Conservation (phyloP, 495 filamentous ascomycete species). For the Pseudoneurospora amorphoporcata region DNA sequence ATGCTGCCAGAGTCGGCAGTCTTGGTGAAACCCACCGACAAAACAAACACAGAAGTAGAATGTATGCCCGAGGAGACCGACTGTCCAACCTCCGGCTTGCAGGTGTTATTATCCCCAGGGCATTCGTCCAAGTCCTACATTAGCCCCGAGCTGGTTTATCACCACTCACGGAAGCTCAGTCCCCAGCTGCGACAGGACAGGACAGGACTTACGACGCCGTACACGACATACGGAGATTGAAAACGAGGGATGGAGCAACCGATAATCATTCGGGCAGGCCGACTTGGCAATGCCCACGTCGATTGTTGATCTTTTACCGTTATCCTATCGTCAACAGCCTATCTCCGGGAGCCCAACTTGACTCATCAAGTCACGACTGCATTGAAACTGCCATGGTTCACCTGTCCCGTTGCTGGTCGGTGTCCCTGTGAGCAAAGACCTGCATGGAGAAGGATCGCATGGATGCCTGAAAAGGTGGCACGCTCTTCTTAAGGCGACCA, state of each 20-base stretch:
- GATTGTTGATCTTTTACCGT: background rate
- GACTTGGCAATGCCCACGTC: background rate
- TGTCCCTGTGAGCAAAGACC: background rate
- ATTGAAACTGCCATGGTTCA: background rate
- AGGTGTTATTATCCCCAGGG: background rate
- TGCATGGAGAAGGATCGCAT: background rate
- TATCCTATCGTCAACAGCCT: background rate
- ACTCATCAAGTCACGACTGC: background rate
- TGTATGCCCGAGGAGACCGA: background rate
- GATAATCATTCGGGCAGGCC: background rate
- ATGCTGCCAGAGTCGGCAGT: background rate
- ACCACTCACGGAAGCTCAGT: background rate
- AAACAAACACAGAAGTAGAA: background rate
- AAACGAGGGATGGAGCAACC: background rate
- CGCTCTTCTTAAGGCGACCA: background rate
- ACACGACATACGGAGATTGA: background rate
- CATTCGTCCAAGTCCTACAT: background rate
- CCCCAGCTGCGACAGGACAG: background rate
- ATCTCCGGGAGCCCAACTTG: background rate
- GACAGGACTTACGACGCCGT: background rate
- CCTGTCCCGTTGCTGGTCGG: background rate
- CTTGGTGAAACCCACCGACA: background rate
- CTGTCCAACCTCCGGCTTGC: background rate
- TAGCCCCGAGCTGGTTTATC: background rate
- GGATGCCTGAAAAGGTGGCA: background rate